Evolutionary conservation across 2,329 filamentous ascomycete species (phyloP).

Genomic region (Paecilomyces niveus): DNA sequence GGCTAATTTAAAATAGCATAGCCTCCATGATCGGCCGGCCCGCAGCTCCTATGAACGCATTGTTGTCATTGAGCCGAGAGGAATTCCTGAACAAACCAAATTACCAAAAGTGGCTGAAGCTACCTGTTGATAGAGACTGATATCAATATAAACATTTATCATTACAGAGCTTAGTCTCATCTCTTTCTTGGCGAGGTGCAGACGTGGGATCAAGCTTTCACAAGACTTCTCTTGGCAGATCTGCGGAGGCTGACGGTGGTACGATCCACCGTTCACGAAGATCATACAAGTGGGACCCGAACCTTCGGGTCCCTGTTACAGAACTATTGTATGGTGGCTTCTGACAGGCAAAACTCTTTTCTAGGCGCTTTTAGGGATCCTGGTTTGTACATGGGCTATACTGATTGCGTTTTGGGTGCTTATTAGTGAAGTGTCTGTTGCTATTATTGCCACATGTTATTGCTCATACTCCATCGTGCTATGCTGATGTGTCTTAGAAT

Average conservation of each 20-base stretch:
- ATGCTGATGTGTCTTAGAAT: neutral
- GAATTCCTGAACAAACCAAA: neutral
- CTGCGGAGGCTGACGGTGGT: neutral
- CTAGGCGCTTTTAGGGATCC: neutral
- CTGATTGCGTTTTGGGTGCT: neutral
- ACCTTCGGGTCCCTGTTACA: constrained; percentile 1
- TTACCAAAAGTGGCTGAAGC: neutral
- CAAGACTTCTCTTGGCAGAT: constrained; percentile 9
- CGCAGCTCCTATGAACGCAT: neutral
- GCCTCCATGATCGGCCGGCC: neutral
- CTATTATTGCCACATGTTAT: neutral
- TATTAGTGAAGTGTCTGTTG: neutral
- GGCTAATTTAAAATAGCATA: neutral
- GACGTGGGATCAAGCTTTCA: neutral
- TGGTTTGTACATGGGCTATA: neutral
- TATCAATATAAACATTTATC: neutral
- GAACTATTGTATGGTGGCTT: neutral
- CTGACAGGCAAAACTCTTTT: neutral
- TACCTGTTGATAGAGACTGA: neutral
- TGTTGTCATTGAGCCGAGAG: neutral
- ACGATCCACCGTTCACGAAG: neutral
- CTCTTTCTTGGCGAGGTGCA: neutral
- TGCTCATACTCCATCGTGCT: neutral
- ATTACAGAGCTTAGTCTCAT: neutral
- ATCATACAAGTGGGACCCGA: constrained; percentile 1